Base-by-base conservation (phyloP, 305 asterid species). In the Lippia alba region DNA sequence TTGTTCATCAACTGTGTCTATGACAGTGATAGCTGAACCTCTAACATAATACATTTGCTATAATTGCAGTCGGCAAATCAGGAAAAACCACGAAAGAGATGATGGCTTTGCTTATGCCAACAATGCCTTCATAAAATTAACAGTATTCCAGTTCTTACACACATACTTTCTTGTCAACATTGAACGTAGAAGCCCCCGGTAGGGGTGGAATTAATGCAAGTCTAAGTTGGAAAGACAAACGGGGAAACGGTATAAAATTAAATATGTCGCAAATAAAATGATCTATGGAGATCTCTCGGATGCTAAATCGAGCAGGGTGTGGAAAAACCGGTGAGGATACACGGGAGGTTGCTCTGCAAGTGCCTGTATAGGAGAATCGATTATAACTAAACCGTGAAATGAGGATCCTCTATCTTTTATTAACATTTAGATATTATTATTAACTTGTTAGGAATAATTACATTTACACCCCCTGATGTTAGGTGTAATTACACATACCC, bases 251-350 rank as follows among this genome's bases (percentile, higher is more conserved):
- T 24, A 24, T 24, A 24, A 24, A 24, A 24, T 24, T 24, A 6
- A 59, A 61, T 15, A 15, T 16, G 54, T 61, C 40, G 51, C 8
- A 33, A 55, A 8, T n/a, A 61, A 8, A 36, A 67, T 24, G 64
- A 9, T 44, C 76, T 73, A 83, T 16, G 45, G 40, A 66, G 74
- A 75, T 75, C 93, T 85, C 64, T 84, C 76, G 12, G 88, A 87
- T 63, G 88, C 91, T 76, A 87, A 76, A 79, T 91, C 96, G 39
- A 91, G 96, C 77, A 91, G 75, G 1, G 80, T 74, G 69, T 94
- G 95, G 83, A 91, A 91, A 80, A 91, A 91, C 33, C 51, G 76
- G 74, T 89, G 96, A 36, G 97, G 97, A 73, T 89, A 87, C 78
- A 89, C 70, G 12, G 97, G 97, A 79, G 95, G 95, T 39, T 86